Evolutionary conservation across 208 protist species (phyloP), one percentile per base, ranked within the genome.

Genomic region (Trypanosoma vivax): DNA sequence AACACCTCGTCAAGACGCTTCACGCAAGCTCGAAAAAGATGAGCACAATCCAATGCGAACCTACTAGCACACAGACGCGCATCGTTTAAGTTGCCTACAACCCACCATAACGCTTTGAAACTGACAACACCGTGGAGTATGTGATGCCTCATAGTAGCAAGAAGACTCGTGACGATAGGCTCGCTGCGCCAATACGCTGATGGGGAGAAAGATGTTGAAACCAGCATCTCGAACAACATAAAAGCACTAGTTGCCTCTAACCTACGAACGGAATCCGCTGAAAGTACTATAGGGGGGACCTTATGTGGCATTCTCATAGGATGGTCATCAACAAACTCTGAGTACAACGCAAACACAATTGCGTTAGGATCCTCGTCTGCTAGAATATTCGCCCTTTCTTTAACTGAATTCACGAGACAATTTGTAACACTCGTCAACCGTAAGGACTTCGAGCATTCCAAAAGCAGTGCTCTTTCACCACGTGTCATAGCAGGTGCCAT

Each of bases 401-500:
- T 7, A 54, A 18, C 14, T 19, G 29, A 25, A 54, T 9, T 46
- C 19, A 27, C 28, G 14, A 3, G 7, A 31, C 13, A 39, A 37
- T 29, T 14, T 13, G n/a, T 23, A 33, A 45, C 16, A 27, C 23
- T 19, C 14, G 38, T 39, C 61, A 76, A 16, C 39, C 58, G 50
- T 50, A 65, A 57, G 41, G 65, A 75, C 0, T 41, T 48, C 0
- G 75, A 67, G 23, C 74, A 60, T 29, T 58, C 76, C 14, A 60
- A 21, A 18, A 88, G 57, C 13, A 79, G 50, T 11, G 61, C 46
- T 16, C 54, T 54, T 56, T 88, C 79, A n/a, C 58, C 66, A 21
- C 10, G 48, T 16, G 79, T 88, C 72, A 88, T 83, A n/a, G 62
- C 70, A 5, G 79, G 72, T 5, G 65, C 39, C 75, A 83, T 76